phyloP scores from a whole-genome alignment of 1,139 yeast genomes.

The Kluyveromyces sp. region DNA sequence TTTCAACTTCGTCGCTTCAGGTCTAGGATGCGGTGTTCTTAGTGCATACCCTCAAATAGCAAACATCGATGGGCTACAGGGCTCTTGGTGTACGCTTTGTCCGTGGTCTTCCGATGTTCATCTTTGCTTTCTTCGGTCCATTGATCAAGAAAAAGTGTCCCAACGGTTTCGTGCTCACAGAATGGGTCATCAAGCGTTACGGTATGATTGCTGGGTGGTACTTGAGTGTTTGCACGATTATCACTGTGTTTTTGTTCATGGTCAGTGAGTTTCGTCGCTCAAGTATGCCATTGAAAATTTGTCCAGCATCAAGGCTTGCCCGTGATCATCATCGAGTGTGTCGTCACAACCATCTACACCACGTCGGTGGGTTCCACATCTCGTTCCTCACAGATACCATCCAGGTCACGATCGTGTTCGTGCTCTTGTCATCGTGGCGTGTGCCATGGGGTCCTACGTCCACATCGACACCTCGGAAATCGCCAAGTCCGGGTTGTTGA shows the following conservation, averaged over 20 bases:
- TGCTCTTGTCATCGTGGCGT: constrained; percentile 62
- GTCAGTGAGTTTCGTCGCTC: constrained; percentile 80
- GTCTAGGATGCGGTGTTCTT: constrained; percentile 88
- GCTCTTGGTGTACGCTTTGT: constrained; percentile 73
- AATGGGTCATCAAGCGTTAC: constrained; percentile 81
- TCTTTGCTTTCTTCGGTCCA: constrained; percentile 81
- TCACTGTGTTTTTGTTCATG: constrained; percentile 83
- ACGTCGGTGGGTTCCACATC: constrained; percentile 79
- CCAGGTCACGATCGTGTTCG: constrained; percentile 70
- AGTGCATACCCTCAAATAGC: constrained; percentile 85
- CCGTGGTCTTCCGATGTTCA: constrained; percentile 73
- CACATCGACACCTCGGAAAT: constrained; percentile 57
- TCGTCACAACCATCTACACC: constrained; percentile 80
- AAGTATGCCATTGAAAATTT: constrained; percentile 67
- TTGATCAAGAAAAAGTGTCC: constrained; percentile 68
- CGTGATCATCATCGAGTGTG: constrained; percentile 79
- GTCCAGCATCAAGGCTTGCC: constrained; percentile 79
- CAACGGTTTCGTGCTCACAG: constrained; percentile 90
- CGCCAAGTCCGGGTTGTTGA: constrained; percentile 57
- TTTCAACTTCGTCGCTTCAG: constrained; percentile 80
- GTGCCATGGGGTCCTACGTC: constrained; percentile 75
- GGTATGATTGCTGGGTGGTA: constrained; percentile 69
- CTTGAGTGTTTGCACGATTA: constrained; percentile 70
- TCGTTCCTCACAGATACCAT: constrained; percentile 83
- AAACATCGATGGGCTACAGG: constrained; percentile 79